A percentile compares a stretch with the other conserved stretches of the same genome.
Evolutionary conservation across 1,284 basidiomycete species (phyloP).

Genomic region (Cryptococcus sp.): DNA sequence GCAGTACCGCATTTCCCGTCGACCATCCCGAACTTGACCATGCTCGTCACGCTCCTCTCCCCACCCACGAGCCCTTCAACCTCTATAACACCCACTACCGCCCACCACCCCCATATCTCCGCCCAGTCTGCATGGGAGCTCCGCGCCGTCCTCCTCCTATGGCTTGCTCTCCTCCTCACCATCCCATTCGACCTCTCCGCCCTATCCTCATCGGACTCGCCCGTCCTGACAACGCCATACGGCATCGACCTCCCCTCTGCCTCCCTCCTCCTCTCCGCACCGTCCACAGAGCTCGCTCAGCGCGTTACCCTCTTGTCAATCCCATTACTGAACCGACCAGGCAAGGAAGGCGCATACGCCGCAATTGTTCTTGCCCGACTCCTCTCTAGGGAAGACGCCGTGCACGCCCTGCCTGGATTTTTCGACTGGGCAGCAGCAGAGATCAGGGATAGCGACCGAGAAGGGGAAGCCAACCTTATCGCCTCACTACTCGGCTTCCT

Average conservation of each 20-base stretch:
- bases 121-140: conserved; percentile 64
- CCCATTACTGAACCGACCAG: conserved; percentile 42
- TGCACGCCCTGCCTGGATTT: conserved; percentile 34
- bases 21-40: conserved; percentile 72
- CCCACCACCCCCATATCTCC: conserved; percentile 37
- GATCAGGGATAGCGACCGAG: conserved; percentile 36
- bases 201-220: conserved; percentile 51
- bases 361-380: conserved; percentile 46
- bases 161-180: conserved; percentile 90
- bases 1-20: conserved; percentile 58
- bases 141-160: conserved; percentile 79
- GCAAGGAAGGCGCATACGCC: conserved; percentile 45
- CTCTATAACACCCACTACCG: conserved; percentile 47
- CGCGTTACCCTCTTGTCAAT: conserved; percentile 51
- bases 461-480: conserved; percentile 36
- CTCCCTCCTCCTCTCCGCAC: conserved; percentile 58
- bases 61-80: conserved; percentile 52
- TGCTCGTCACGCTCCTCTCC: conserved; percentile 67
- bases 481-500: conserved; percentile 38
- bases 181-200: conserved; percentile 88
- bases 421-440: conserved; percentile 35
- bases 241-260: conserved; percentile 66
- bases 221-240: conserved; percentile 51
- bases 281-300: conserved; percentile 63
- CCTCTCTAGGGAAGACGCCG: conserved; percentile 44